Evolutionary conservation across 768 basidiomycete species (phyloP).

Genomic region (Boletus edulis): DNA sequence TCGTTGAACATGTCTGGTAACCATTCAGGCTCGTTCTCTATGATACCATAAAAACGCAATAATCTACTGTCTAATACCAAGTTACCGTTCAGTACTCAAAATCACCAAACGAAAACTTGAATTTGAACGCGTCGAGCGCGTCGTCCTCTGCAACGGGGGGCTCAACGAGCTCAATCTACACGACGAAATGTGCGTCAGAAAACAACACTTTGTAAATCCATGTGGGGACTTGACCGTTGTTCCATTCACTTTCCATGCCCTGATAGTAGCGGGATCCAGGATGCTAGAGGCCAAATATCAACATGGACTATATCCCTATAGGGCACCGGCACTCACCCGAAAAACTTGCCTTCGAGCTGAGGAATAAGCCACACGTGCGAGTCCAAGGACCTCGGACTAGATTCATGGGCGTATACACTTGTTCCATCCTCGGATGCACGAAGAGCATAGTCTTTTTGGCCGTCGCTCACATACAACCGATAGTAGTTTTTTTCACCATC

Average conservation of each 20-base stretch:
- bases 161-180: no score
- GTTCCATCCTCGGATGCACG: background rate
- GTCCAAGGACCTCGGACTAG: background rate
- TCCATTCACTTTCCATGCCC: background rate
- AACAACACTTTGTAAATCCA: background rate
- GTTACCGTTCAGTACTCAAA: no score
- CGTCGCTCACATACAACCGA: no score
- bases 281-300: background rate
- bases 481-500: background rate
- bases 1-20: no score
- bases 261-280: background rate
- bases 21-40: no score
- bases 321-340: background rate
- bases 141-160: no score
- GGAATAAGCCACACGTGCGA: slow-evolving; percentile 6
- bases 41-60: no score
- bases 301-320: no score
- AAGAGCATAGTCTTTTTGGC: no score
- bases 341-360: background rate
- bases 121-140: no score
- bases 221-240: background rate
- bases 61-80: no score
- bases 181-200: background rate
- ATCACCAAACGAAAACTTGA: no score
- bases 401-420: background rate